phyloP scores from a whole-genome alignment of 2,329 filamentous ascomycete genomes.

The Neofusicoccum laricinum region DNA sequence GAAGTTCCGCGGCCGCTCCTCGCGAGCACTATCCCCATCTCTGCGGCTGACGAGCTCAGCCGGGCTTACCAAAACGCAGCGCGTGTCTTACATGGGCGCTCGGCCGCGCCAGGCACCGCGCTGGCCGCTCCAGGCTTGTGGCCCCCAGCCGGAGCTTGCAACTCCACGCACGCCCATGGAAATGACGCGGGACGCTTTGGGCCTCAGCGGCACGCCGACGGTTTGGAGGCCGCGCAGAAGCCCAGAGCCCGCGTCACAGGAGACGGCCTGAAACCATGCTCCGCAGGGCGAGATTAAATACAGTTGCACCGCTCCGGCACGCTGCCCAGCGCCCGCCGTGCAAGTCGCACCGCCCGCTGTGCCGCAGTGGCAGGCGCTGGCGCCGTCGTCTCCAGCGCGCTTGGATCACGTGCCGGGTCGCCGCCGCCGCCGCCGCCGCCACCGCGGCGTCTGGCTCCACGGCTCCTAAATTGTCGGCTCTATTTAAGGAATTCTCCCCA shows the following conservation, averaged over 20 bases:
- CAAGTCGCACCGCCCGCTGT: neutral
- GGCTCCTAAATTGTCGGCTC: neutral
- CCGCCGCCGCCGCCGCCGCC: neutral
- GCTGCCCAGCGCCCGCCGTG: neutral
- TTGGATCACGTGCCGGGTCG: constrained; percentile 3
- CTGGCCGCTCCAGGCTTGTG: neutral
- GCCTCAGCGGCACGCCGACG: constrained; percentile 8
- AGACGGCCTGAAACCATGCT: constrained; percentile 8
- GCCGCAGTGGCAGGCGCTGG: no score
- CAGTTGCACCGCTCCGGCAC: neutral
- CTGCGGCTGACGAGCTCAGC: neutral
- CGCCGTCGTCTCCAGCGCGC: neutral
- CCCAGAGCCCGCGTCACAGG: constrained; percentile 5
- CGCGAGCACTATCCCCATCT: neutral
- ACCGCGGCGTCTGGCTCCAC: no score
- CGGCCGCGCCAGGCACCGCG: neutral
- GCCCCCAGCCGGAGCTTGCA: neutral
- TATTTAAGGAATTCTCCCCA: constrained; percentile 3
- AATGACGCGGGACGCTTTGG: constrained; percentile 15
- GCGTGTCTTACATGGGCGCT: neutral
- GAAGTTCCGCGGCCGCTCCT: neutral
- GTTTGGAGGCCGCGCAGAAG: neutral
- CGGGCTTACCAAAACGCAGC: neutral
- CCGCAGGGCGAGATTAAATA: constrained; percentile 2
- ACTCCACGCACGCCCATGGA: neutral